phyloP scores from a whole-genome alignment of 2,329 filamentous ascomycete species.

The Fusarium bactridioides region DNA sequence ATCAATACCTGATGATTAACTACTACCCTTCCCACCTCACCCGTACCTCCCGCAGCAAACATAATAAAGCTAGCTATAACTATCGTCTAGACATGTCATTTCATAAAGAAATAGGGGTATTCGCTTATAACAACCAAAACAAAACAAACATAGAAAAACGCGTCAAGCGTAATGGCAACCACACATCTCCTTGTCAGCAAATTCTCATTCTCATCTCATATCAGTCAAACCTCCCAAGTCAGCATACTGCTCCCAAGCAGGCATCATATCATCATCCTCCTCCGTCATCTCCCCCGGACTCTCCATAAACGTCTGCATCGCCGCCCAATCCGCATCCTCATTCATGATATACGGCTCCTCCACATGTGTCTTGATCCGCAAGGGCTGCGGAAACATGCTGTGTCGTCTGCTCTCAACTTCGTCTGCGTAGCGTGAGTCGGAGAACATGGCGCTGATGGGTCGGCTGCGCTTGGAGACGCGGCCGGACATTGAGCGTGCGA shows the following conservation, averaged over 20 bases:
- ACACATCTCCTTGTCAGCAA: neutral
- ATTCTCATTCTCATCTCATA: conserved; percentile 42
- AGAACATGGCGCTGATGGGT: conserved; percentile 42
- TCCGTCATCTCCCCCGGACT: conserved; percentile 23
- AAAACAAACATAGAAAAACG: conserved; percentile 1
- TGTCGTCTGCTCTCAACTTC: conserved; percentile 40
- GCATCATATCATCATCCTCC: conserved; percentile 39
- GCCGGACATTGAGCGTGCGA: conserved; percentile 38
- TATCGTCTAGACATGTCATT: conserved; percentile 29
- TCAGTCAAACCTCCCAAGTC: conserved; percentile 56
- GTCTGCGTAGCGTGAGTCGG: conserved; percentile 41
- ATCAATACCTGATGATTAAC: neutral
- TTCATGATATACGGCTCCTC: conserved; percentile 41
- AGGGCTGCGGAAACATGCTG: conserved; percentile 35
- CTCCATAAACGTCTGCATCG: conserved; percentile 50
- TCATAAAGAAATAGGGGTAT: conserved; percentile 39
- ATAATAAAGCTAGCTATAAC: conserved; percentile 22
- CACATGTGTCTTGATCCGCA: conserved; percentile 31
- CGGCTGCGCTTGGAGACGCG: conserved; percentile 37
- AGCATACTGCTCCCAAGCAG: conserved; percentile 57
- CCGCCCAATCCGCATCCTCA: conserved; percentile 48
- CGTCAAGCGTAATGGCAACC: conserved; percentile 14
- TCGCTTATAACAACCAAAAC: conserved; percentile 18
- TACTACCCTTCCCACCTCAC: neutral
- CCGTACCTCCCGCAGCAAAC: neutral